Evolutionary conservation across 306 rosid genomes (phyloP).

Genomic region (Acacia melanoxylon): DNA sequence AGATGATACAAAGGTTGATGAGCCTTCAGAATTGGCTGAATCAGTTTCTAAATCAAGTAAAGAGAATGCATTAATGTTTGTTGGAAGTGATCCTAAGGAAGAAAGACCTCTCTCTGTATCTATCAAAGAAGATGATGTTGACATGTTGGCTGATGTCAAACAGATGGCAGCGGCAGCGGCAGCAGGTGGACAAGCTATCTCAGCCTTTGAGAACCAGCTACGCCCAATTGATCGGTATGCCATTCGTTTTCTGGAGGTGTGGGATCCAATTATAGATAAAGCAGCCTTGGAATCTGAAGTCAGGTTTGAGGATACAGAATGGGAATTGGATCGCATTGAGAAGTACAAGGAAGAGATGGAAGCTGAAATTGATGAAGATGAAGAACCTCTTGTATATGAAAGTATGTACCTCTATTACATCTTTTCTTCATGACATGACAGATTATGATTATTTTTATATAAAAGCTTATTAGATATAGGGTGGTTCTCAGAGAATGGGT

Average conservation of each 20-base stretch:
- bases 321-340: slow-evolving; percentile 98
- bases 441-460: slow-evolving; percentile 11
- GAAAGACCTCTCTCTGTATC: slow-evolving; percentile 55
- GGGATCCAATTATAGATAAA: slow-evolving; percentile 96
- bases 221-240: slow-evolving; percentile 97
- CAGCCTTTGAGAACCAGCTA: slow-evolving; percentile 78
- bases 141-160: slow-evolving; percentile 91
- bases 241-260: slow-evolving; percentile 87
- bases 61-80: slow-evolving; percentile 49
- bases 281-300: slow-evolving; percentile 82
- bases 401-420: slow-evolving; percentile 50
- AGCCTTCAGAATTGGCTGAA: slow-evolving; percentile 63
- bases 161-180: slow-evolving; percentile 97
- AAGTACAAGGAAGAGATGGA: slow-evolving; percentile 98
- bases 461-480: neutral
- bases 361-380: slow-evolving; percentile 99
- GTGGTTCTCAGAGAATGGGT: neutral
- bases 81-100: slow-evolving; percentile 56
- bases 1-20: slow-evolving; percentile 76
- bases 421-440: slow-evolving; percentile 23
- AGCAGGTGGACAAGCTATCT: slow-evolving; percentile 87
- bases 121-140: slow-evolving; percentile 78
- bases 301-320: slow-evolving; percentile 90
- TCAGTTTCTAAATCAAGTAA: slow-evolving; percentile 48
- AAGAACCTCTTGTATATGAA: slow-evolving; percentile 98